Evolutionary conservation across 805 yeast genomes (phyloP).

Genomic region (Candida michaelii): DNA sequence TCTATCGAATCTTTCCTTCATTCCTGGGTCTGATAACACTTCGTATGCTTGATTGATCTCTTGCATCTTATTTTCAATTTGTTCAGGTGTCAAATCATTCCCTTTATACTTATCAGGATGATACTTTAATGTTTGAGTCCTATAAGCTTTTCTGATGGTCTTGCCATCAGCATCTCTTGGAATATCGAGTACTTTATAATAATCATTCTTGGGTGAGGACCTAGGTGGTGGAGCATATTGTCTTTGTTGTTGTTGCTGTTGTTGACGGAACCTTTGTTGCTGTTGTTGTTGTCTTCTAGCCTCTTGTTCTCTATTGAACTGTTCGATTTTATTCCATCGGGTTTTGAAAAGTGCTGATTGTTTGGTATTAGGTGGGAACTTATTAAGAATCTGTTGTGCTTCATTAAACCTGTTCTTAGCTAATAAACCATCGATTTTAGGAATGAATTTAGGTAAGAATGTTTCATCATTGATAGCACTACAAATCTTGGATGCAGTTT

Average conservation of each 20-base stretch:
- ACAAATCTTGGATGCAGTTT: slow-evolving; percentile 26
- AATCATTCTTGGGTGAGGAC: slow-evolving; percentile 53
- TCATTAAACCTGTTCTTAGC: slow-evolving; percentile 31
- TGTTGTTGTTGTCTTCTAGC: slow-evolving; percentile 36
- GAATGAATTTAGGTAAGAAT: slow-evolving; percentile 42
- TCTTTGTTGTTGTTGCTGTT: slow-evolving; percentile 46
- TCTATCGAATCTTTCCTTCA: slow-evolving; percentile 64
- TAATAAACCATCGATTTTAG: slow-evolving; percentile 37
- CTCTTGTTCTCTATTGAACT: slow-evolving; percentile 31
- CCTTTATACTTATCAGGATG: slow-evolving; percentile 90
- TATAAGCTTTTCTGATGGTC: slow-evolving; percentile 77
- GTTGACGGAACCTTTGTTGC: slow-evolving; percentile 40
- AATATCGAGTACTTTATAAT: slow-evolving; percentile 76
- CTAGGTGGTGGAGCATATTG: slow-evolving; percentile 30
- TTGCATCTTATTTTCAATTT: slow-evolving; percentile 82
- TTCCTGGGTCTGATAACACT: slow-evolving; percentile 65
- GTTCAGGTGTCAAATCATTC: slow-evolving; percentile 61
- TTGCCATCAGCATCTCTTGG: slow-evolving; percentile 63
- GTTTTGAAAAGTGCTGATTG: slow-evolving; percentile 39
- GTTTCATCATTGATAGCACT: slow-evolving; percentile 19
- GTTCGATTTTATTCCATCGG: slow-evolving; percentile 32
- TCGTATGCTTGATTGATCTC: slow-evolving; percentile 93
- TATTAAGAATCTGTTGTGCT: slow-evolving; percentile 39
- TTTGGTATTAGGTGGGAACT: slow-evolving; percentile 34
- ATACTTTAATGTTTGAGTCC: slow-evolving; percentile 71